Conservation (phyloP, 129 eudicot genomes). For the Lonicera japonica region DNA sequence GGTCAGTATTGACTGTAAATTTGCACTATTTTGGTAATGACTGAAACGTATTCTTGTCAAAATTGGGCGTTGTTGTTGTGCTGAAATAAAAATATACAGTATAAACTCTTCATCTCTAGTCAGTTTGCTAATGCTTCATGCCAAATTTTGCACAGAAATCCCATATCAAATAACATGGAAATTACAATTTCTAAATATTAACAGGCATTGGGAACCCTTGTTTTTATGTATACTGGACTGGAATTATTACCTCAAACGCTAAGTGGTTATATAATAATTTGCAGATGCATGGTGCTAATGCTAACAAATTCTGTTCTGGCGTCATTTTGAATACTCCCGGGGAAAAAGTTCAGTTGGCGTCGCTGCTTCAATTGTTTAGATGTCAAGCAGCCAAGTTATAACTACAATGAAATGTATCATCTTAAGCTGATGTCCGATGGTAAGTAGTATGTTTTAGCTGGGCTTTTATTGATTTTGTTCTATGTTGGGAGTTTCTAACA, state of each 20-base stretch:
- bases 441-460: constrained; percentile 6
- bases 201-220: neutral
- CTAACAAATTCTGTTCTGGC: constrained; percentile 13
- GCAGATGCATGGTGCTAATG: constrained; percentile 27
- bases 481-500: constrained; percentile 20
- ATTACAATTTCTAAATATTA: neutral
- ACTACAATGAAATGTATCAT: constrained; percentile 2
- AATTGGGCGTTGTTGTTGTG: neutral
- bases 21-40: constrained; percentile 4
- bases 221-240: neutral
- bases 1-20: constrained; percentile 21
- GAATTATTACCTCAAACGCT: neutral
- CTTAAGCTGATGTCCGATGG: constrained; percentile 8
- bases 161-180: neutral
- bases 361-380: constrained; percentile 6
- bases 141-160: too few species aligned
- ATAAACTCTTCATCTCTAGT: too few species aligned
- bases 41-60: neutral
- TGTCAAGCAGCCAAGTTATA: constrained; percentile 9
- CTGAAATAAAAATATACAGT: neutral
- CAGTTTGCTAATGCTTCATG: too few species aligned
- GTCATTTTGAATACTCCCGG: constrained; percentile 1
- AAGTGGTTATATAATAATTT: neutral
- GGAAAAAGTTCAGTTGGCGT: constrained; percentile 7
- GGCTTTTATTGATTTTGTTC: neutral